Conservation (phyloP, 2,329 filamentous ascomycete genomes). For the Thelonectria rubi region DNA sequence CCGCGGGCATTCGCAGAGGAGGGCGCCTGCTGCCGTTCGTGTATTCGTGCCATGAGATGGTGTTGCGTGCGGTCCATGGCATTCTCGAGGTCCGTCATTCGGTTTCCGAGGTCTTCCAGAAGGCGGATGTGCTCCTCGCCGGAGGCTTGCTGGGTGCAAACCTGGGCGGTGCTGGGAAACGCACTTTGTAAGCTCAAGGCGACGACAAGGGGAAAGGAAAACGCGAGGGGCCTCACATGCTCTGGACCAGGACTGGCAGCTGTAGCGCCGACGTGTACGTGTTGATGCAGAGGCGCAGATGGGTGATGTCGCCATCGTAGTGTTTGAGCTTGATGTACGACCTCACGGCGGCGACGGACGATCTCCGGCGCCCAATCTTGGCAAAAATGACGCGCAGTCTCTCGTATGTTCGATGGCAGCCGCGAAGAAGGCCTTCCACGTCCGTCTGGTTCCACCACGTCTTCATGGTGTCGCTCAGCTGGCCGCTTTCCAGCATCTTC, state of each 20-base stretch:
- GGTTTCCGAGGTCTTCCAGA: background rate
- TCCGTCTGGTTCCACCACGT: background rate
- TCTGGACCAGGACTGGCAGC: background rate
- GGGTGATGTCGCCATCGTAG: background rate
- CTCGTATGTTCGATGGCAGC: background rate
- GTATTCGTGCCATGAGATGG: background rate
- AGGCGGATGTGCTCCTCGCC: background rate
- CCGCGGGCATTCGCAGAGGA: background rate
- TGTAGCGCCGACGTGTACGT: constrained; percentile 1
- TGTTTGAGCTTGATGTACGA: constrained; percentile 3
- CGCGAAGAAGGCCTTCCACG: background rate
- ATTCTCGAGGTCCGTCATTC: background rate
- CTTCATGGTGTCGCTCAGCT: background rate
- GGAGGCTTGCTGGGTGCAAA: background rate
- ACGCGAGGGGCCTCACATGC: background rate
- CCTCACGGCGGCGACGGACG: background rate
- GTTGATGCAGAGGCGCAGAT: background rate
- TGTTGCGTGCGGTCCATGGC: background rate
- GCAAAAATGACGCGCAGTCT: background rate
- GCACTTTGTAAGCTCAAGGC: background rate
- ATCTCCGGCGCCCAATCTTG: background rate
- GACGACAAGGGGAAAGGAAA: background rate
- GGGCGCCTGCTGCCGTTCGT: background rate
- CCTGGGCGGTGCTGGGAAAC: background rate
- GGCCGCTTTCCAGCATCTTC: background rate